These are phyloP conservation scores for Sclerotinia subarctica DNA, from an alignment of 2,329 filamentous ascomycete genomes.

Conservation along the genomic window DNA sequence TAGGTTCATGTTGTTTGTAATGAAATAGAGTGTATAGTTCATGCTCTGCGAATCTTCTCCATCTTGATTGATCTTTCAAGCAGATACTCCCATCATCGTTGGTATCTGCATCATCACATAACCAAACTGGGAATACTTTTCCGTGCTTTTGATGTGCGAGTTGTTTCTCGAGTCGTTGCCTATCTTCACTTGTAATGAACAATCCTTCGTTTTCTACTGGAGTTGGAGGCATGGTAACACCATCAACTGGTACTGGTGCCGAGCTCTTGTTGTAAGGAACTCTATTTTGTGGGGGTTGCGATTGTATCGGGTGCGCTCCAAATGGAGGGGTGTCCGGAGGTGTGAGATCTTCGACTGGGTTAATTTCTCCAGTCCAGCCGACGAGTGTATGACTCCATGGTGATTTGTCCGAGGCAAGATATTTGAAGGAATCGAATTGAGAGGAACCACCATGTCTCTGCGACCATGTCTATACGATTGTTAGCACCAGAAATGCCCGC, in stretches of 20 bases:
- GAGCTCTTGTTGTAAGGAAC: slow-evolving; percentile 67
- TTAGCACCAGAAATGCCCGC: slow-evolving; percentile 24
- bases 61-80: slow-evolving; percentile 78
- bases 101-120: slow-evolving; percentile 71
- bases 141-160: slow-evolving; percentile 71
- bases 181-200: slow-evolving; percentile 66
- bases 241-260: slow-evolving; percentile 73
- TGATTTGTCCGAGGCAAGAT: slow-evolving; percentile 78
- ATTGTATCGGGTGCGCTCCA: slow-evolving; percentile 42
- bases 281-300: slow-evolving; percentile 40
- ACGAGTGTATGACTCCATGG: slow-evolving; percentile 91
- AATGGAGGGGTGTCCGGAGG: slow-evolving; percentile 49
- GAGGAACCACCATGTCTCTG: slow-evolving; percentile 83
- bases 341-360: slow-evolving; percentile 48
- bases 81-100: slow-evolving; percentile 60
- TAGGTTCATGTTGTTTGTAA: slow-evolving; percentile 92
- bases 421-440: slow-evolving; percentile 84
- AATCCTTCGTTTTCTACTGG: slow-evolving; percentile 65
- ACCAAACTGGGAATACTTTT: slow-evolving; percentile 83
- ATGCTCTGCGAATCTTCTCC: slow-evolving; percentile 87
- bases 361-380: slow-evolving; percentile 91
- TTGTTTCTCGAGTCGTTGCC: slow-evolving; percentile 69
- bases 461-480: slow-evolving; percentile 60
- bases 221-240: slow-evolving; percentile 51
- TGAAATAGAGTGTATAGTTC: slow-evolving; percentile 92